Conservation (phyloP, 2,329 filamentous ascomycete species). For the Ustulina deusta region DNA sequence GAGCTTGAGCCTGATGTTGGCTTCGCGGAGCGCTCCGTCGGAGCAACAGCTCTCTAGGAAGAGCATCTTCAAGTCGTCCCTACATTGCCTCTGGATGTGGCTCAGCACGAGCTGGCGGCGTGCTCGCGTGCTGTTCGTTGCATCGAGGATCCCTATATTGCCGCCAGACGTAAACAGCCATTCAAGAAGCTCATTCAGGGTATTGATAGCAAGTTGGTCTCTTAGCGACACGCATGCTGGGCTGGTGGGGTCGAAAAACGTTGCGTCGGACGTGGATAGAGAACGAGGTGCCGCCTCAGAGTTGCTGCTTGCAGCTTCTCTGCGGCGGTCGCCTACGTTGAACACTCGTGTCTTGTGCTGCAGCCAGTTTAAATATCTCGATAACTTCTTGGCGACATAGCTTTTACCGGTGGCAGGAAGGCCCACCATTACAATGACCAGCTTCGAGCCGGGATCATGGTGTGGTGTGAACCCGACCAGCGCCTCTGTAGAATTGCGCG, state of each 20-base stretch:
- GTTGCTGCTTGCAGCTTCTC: slow-evolving; percentile 19
- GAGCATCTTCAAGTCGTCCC: slow-evolving; percentile 20
- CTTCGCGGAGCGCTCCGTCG: slow-evolving; percentile 26
- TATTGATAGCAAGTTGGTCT: slow-evolving; percentile 36
- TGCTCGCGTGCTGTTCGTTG: slow-evolving; percentile 34
- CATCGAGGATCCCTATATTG: slow-evolving; percentile 35
- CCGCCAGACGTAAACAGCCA: slow-evolving; percentile 28
- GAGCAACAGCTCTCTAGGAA: slow-evolving; percentile 36
- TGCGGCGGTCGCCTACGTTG: slow-evolving; percentile 34
- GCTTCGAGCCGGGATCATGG: slow-evolving; percentile 27
- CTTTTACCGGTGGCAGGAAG: slow-evolving; percentile 36
- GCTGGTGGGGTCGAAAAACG: slow-evolving; percentile 35
- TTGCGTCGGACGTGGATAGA: slow-evolving; percentile 20
- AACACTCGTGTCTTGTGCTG: slow-evolving; percentile 35
- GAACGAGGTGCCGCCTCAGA: slow-evolving; percentile 18
- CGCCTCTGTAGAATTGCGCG: slow-evolving; percentile 27
- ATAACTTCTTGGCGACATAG: slow-evolving; percentile 36
- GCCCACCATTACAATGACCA: slow-evolving; percentile 36
- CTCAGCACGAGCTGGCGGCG: slow-evolving; percentile 31
- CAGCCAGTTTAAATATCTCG: slow-evolving; percentile 34
- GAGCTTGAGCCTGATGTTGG: slow-evolving; percentile 35
- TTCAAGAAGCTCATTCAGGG: slow-evolving; percentile 29
- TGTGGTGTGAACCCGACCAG: slow-evolving; percentile 30
- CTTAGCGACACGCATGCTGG: slow-evolving; percentile 30
- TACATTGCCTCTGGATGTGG: slow-evolving; percentile 21